Evolutionary conservation across 176 grass and related monocot genomes (phyloP).

Genomic region (Avena eriantha): DNA sequence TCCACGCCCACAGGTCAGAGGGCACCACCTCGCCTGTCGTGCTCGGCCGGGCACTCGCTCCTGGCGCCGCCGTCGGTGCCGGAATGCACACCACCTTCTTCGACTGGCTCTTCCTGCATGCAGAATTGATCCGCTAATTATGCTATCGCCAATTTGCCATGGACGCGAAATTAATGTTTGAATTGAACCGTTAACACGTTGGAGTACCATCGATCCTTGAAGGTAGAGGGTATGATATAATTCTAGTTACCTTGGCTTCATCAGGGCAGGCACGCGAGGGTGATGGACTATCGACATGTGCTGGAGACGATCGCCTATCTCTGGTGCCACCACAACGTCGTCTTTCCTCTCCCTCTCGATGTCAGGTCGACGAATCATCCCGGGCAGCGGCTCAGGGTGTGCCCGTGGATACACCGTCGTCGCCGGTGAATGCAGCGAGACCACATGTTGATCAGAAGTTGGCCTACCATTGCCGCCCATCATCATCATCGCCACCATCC

Average conservation of each 20-base stretch:
- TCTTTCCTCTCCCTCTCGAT: slow-evolving; percentile 14
- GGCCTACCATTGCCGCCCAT: background rate
- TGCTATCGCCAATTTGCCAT: background rate
- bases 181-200: background rate
- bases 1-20: slow-evolving; percentile 96
- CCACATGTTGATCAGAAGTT: background rate
- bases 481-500: slow-evolving; percentile 22
- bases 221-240: background rate
- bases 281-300: slow-evolving; percentile 34
- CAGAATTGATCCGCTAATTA: background rate
- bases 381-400: background rate
- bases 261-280: background rate
- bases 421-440: background rate
- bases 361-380: background rate
- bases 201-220: background rate
- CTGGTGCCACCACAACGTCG: background rate
- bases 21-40: slow-evolving; percentile 86
- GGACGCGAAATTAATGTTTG: background rate
- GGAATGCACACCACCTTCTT: slow-evolving; percentile 99
- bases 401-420: background rate
- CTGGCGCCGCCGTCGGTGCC: slow-evolving; percentile 56
- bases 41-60: slow-evolving; percentile 46
- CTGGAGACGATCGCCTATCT: slow-evolving; percentile 31
- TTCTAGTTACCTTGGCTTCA: slow-evolving; percentile 41
- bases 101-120: slow-evolving; percentile 74